Evolutionary conservation across 1,284 basidiomycete genomes (phyloP).

Genomic region (Trametes sp.): DNA sequence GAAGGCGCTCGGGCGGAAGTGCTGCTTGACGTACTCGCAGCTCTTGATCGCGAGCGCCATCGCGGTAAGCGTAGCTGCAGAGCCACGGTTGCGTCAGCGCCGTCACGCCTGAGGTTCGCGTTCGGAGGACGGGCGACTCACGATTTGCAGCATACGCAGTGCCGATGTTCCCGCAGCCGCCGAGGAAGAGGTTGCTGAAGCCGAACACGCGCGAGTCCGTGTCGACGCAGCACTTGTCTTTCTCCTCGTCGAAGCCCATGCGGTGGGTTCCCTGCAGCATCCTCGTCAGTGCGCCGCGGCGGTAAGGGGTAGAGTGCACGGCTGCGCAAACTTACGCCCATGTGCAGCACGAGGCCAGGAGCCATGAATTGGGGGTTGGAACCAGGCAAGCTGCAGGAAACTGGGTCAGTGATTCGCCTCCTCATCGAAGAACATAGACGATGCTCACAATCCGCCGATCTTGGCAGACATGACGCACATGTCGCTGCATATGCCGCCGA

Average conservation of each 20-base stretch:
- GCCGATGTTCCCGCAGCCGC: slow-evolving; percentile 29
- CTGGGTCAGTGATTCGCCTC: too few species aligned
- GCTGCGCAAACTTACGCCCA: slow-evolving; percentile 18
- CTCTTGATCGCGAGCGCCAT: slow-evolving; percentile 32
- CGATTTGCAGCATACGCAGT: slow-evolving; percentile 17
- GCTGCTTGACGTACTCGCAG: slow-evolving; percentile 18
- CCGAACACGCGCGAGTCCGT: slow-evolving; percentile 35
- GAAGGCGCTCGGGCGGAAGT: slow-evolving; percentile 10
- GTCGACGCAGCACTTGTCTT: slow-evolving; percentile 24
- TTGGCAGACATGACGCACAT: slow-evolving; percentile 33
- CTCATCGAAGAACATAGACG: too few species aligned
- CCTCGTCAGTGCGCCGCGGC: too few species aligned
- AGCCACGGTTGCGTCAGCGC: slow-evolving; percentile 23
- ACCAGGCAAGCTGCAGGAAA: slow-evolving; percentile 26
- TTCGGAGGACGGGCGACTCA: not conserved
- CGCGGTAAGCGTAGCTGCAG: slow-evolving; percentile 39
- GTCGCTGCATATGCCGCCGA: slow-evolving; percentile 7
- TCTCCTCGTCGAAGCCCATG: slow-evolving; percentile 22
- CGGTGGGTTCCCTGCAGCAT: slow-evolving; percentile 19
- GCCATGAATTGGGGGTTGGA: slow-evolving; percentile 40
- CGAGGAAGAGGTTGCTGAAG: slow-evolving; percentile 40
- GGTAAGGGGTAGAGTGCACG: not conserved
- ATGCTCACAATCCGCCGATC: slow-evolving; percentile 33
- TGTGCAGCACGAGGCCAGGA: slow-evolving; percentile 38
- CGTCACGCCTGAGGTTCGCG: slow-evolving; percentile 17